Evolutionary conservation across 495 filamentous ascomycete species (phyloP).

Genomic region (Neurospora tetraspora): DNA sequence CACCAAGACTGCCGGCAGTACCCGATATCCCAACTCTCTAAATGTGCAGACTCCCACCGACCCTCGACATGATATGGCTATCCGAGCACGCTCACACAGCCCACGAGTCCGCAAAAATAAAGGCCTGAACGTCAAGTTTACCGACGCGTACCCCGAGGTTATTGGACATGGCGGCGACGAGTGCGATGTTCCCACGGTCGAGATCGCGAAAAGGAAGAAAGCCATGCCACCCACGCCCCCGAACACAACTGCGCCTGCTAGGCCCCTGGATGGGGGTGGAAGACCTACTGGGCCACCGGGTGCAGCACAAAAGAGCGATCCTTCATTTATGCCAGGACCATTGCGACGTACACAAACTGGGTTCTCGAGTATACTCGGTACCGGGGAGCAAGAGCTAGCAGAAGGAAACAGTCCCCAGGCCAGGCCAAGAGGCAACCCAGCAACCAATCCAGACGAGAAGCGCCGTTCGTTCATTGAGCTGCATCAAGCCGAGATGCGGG

Average conservation of each 20-base stretch:
- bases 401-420: slow-evolving; percentile 17
- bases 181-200: slow-evolving; percentile 53
- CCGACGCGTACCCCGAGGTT: slow-evolving; percentile 53
- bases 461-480: slow-evolving; percentile 42
- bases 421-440: slow-evolving; percentile 23
- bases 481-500: slow-evolving; percentile 61
- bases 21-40: slow-evolving; percentile 34
- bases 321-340: slow-evolving; percentile 25
- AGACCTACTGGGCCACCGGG: slow-evolving; percentile 11
- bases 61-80: slow-evolving; percentile 18
- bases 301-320: slow-evolving; percentile 13
- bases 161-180: slow-evolving; percentile 88
- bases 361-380: slow-evolving; percentile 22
- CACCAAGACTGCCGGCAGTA: slow-evolving; percentile 25
- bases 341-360: slow-evolving; percentile 42
- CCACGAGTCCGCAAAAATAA: slow-evolving; percentile 32
- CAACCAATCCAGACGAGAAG: slow-evolving; percentile 27
- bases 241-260: slow-evolving; percentile 14
- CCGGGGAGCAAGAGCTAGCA: slow-evolving; percentile 18
- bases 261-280: slow-evolving; percentile 8
- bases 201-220: slow-evolving; percentile 50
- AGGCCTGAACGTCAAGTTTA: slow-evolving; percentile 63
- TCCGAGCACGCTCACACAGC: slow-evolving; percentile 23
- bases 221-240: slow-evolving; percentile 27
- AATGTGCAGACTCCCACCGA: slow-evolving; percentile 20